Conservation (phyloP, 2,329 filamentous ascomycete species). For the Chrysoporthe deuterocubensis region DNA sequence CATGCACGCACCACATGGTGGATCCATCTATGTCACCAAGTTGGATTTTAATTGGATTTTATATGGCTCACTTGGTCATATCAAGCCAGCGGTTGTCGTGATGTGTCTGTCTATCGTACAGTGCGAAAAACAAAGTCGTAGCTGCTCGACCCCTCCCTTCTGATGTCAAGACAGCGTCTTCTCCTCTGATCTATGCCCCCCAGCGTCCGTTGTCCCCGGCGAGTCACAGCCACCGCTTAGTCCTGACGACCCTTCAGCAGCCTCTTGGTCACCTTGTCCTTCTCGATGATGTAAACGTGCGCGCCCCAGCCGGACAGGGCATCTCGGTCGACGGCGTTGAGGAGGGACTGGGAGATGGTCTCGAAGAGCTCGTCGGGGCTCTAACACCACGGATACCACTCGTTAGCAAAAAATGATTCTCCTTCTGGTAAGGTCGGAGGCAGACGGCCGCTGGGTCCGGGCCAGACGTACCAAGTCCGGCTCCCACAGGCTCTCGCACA, state of each 20-base stretch:
- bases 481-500: slow-evolving; percentile 97
- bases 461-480: slow-evolving; percentile 78
- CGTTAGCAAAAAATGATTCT: not conserved
- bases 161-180: slow-evolving; percentile 17
- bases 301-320: slow-evolving; percentile 97
- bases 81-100: slow-evolving; percentile 24
- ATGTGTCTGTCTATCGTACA: slow-evolving; percentile 29
- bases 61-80: slow-evolving; percentile 19
- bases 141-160: slow-evolving; percentile 23
- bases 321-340: slow-evolving; percentile 96
- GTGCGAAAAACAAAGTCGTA: slow-evolving; percentile 26
- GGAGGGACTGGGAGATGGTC: slow-evolving; percentile 92
- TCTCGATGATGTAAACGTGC: slow-evolving; percentile 99
- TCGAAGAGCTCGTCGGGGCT: slow-evolving; percentile 95
- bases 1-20: not conserved
- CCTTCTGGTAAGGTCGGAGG: not conserved
- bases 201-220: slow-evolving; percentile 19
- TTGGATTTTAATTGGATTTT: slow-evolving; percentile 9
- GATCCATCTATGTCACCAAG: slow-evolving; percentile 1
- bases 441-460: not conserved
- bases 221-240: slow-evolving; percentile 49
- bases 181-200: slow-evolving; percentile 8
- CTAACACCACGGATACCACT: slow-evolving; percentile 46
- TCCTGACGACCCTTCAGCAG: slow-evolving; percentile 98
- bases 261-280: slow-evolving; percentile 99